Evolutionary conservation across 139 green algal species (phyloP), one percentile per base, ranked within the genome.

Genomic region (Microglena sp.): DNA sequence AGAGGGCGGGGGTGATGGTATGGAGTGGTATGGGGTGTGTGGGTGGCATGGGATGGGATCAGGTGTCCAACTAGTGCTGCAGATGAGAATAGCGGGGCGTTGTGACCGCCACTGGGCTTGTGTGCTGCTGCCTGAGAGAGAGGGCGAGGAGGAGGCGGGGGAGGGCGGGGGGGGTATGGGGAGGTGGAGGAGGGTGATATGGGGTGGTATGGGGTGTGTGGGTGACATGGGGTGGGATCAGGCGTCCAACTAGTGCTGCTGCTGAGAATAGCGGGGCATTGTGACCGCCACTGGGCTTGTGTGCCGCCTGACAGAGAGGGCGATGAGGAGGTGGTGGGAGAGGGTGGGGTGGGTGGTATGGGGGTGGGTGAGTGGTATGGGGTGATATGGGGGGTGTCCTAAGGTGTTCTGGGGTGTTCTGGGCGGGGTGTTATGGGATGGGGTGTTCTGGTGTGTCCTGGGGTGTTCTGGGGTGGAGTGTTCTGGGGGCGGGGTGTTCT

Each of bases 221-320:
- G n/a, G n/a, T n/a, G n/a, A n/a, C n/a, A 21, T 46, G 11, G 8
- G 21, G 2, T 22, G 60, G 2, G 45, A 62, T 99, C 94, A 1
- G 86, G 77, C 0, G 94, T 98, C 93, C 93, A 98, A 69, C 85
- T 95, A 11, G 94, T 99, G 83, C 84, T 93, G 77, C 80, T 95
- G 40, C 99, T 82, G 2, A 97, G 69, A 2, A 99, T 6, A 6
- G 83, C 89, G 0, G 92, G 91, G 21, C 88, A 75, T 45, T 82
- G 71, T 0, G 35, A 15, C n/a, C 81, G 63, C 71, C 64, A 74
- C 33, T 24, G 22, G 28, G 43, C 2, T 2, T 4, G 2, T 8
- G 34, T 2, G 60, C 64, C 66, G 63, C 64, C 27, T 24, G 2
- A 28, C 34, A 45, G 50, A 32, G 60, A 11, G 4, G n/a, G 4